phyloP scores from a whole-genome alignment of 768 basidiomycete species.

The Crassisporium funariophilum region DNA sequence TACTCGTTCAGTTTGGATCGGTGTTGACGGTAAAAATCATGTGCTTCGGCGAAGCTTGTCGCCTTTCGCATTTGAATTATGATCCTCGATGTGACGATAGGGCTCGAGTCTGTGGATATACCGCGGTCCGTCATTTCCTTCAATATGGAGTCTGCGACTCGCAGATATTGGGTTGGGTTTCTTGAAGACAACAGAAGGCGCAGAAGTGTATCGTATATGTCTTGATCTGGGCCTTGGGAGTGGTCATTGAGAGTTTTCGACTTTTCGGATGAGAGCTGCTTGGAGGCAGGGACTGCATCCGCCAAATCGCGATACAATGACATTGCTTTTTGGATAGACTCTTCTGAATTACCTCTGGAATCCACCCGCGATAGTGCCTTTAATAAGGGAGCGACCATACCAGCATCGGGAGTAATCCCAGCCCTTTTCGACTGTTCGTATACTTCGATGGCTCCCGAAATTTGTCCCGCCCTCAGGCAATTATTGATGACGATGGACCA shows the following conservation, averaged over 20 bases:
- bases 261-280: neutral
- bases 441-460: constrained; percentile 45
- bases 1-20: constrained; percentile 50
- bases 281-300: constrained; percentile 15
- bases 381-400: constrained; percentile 58
- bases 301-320: constrained; percentile 39
- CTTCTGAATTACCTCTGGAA: constrained; percentile 35
- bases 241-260: constrained; percentile 24
- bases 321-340: constrained; percentile 55
- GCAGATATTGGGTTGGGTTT: constrained; percentile 49
- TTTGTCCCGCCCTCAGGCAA: constrained; percentile 38
- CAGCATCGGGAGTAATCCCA: constrained; percentile 50
- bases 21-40: constrained; percentile 57
- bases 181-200: constrained; percentile 47
- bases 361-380: constrained; percentile 46
- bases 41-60: constrained; percentile 56
- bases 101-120: constrained; percentile 45
- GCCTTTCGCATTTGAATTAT: constrained; percentile 70
- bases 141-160: constrained; percentile 51
- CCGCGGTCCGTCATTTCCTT: constrained; percentile 64
- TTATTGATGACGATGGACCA: constrained; percentile 63
- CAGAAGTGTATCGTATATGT: constrained; percentile 57
- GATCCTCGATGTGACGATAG: constrained; percentile 52
- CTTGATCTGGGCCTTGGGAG: constrained; percentile 47
- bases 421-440: constrained; percentile 48